Base-by-base conservation (phyloP, 129 eudicot species). In the Flaveria brownii region DNA sequence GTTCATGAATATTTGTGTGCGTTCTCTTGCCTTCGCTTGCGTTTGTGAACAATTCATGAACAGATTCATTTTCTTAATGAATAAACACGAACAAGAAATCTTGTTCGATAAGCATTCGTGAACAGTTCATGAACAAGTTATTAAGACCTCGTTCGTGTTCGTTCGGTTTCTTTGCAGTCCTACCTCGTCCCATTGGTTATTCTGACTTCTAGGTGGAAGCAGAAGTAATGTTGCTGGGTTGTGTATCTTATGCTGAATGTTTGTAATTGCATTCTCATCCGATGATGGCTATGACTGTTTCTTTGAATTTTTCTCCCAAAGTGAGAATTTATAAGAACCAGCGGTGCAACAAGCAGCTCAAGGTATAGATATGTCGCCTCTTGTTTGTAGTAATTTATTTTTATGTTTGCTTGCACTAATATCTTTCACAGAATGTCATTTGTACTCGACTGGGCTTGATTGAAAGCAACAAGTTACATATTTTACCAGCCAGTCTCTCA, bases 271-370 rank as follows among this genome's bases (percentile, higher is more conserved):
- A 18, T 51, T 61, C n/a, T 81, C 57, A 36, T 72, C 30, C 55
- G 16, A 74, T 57, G 57, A 85, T 86, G 96, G 84, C 83, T 62
- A 78, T 80, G 72, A 77, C 90, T 73, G 88, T 91, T 85, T 86
- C 91, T 68, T 81, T 90, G 82, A 96, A 81, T 66, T 65, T 86
- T 54, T 90, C 90, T 78, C 88, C 70, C 45, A 78, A 82, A 70
- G 79, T 82, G 68, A 91, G 92, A 64, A 80, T 84, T 50, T 82
- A 84, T 85, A 86, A 77, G 84, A 88, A 65, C 81, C 87, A 82
- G 75, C 78, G 20, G 39, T 65, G 76, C 82, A 73, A 59, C 42
- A 88, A 89, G 42, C 86, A 86, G 70, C 73, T 83, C 69, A 80
- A 77, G 87, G 98, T 90, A 80, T 56, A 30, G 14, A 55, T 62